Base-by-base conservation (phyloP, 1,139 yeast genomes). In the Suhomyces bokatorum region DNA sequence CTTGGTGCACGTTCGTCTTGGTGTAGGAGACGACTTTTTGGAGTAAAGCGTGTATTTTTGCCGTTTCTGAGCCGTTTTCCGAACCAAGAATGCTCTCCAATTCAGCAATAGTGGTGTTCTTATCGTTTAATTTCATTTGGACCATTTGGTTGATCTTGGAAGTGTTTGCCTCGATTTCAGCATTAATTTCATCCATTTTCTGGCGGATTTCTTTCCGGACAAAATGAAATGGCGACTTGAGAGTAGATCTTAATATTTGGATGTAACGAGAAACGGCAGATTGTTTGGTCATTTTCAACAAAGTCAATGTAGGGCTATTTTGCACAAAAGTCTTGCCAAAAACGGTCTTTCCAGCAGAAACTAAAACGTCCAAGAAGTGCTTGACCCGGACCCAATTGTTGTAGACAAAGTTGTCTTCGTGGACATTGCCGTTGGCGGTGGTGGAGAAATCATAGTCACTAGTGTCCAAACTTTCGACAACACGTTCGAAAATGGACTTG, bases 191-290 rank as follows among this genome's bases (percentile, higher is more conserved):
- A 10, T 45, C 37, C 12, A 66, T 55, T 32, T 63, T 60, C 1
- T 32, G 32, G 11, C 48, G 40, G 27, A 69, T 58, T 28, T 67
- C 72, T 11, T 48, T 47, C 34, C 56, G 55, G 3, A 64, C 57
- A 6, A 57, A 37, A 29, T 52, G 55, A 14, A 56, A 44, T 4
- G 66, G 64, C 9, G 60, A 56, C 31, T 44, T 54, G 33, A 44
- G 39, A 28, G 59, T 43, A 29, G 48, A 51, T 36, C 48, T 54
- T 4, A 54, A 35, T 43, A 36, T 24, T 32, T 43, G 43, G 17
- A 32, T 38, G 36, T 44, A 44, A 29, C 51, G 40, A 13, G 31
- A 26, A 13, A 15, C 15, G 1, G 44, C 10, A 6, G 39, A 22
- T 8, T 20, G 14, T 13, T 42, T 46, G 8, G 53, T 40, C 11